Evolutionary conservation across 805 yeast species (phyloP), one percentile per base, ranked within the genome.

Genomic region (Wickerhamiella spandovensis): DNA sequence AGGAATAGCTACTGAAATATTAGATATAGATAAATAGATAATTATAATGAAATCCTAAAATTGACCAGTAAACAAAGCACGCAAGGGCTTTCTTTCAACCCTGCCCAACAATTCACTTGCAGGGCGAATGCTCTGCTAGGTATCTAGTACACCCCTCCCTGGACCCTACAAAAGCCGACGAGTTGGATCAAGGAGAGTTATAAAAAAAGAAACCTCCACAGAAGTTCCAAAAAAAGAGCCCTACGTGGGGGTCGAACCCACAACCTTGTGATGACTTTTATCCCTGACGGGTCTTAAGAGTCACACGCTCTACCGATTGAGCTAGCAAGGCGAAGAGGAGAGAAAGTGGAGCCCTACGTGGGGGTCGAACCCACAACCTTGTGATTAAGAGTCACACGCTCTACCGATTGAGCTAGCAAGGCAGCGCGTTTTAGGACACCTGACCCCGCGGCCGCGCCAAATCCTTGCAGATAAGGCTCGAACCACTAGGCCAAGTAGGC

Each of bases 281-380:
- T 48, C 59, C 60, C 46, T 54, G 59, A 58, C 59, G 20, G 20
- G 15, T 35, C 39, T 35, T 35, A 57, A 57, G 60, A 57, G 60
- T 57, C 60, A 57, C 57, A 57, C 59, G 60, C 60, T 57, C 60
- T 57, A 56, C 60, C 60, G 59, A 57, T 57, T 57, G 60, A 57
- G 60, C 60, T 57, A 57, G 60, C 60, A 50, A 57, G 60, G 60
- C 60, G 15, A 4, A 45, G 45, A 15, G 15, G 32, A 23, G 54
- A 52, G 25, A 35, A 35, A 35, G 20, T 35, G 42, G 44, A 57
- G 60, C 60, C 60, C 60, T 46, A 57, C 60, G 60, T 52, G 60
- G 60, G 60, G 60, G 55, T 56, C 60, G 60, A 57, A 57, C 60
- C 60, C 60, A 52, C 60, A 56, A 57, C 60, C 60, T 56, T 57